Evolutionary conservation across 768 basidiomycete species (phyloP).

Genomic region (Tulasnella sp.): DNA sequence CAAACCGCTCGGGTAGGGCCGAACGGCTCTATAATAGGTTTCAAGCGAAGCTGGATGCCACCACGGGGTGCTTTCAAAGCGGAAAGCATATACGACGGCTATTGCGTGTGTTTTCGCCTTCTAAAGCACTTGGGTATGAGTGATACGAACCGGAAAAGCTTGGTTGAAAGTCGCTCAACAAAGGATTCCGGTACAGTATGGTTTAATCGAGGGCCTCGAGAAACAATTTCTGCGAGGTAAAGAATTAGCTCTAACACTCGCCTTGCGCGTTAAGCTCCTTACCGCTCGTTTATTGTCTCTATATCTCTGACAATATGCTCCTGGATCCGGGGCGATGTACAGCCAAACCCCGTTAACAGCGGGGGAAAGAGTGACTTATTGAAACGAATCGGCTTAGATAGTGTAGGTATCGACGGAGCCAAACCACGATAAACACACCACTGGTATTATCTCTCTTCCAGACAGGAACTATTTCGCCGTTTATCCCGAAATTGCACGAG

Average conservation of each 20-base stretch:
- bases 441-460: not conserved
- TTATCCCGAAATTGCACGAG: not conserved
- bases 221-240: not conserved
- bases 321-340: not conserved
- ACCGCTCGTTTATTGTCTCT: not conserved
- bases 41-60: too few species aligned
- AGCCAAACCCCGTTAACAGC: not conserved
- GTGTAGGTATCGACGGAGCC: not conserved
- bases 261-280: not conserved
- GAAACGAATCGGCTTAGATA: not conserved
- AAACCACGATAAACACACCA: not conserved
- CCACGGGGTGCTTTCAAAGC: too few species aligned
- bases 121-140: too few species aligned
- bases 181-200: not conserved
- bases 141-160: too few species aligned
- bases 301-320: not conserved
- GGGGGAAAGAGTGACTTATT: not conserved
- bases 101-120: too few species aligned
- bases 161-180: too few species aligned
- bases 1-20: too few species aligned
- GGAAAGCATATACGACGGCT: too few species aligned
- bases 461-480: not conserved
- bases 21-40: too few species aligned
- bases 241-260: not conserved
- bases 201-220: not conserved